Conservation (phyloP, 2,329 filamentous ascomycete species). For the Cladosporium austrohemisphaericum region DNA sequence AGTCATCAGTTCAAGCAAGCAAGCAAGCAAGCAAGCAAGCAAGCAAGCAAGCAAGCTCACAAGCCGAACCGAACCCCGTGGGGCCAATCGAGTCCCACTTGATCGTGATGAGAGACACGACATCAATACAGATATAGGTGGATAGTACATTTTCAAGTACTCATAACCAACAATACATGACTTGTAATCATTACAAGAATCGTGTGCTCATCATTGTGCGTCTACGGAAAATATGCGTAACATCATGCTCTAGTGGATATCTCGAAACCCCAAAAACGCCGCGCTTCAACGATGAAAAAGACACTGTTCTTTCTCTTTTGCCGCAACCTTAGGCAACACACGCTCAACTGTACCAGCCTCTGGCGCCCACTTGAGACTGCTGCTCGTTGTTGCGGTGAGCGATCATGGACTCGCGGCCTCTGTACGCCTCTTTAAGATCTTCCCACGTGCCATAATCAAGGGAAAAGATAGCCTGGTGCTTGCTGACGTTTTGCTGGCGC, state of each 20-base stretch:
- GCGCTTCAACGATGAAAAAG: constrained; percentile 4
- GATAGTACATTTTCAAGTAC: no score
- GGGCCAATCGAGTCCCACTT: no score
- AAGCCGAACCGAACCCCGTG: not conserved
- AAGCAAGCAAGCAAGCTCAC: not conserved
- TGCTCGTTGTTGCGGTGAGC: constrained; percentile 66
- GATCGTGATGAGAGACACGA: no score
- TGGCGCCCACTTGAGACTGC: constrained; percentile 50
- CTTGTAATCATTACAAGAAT: not conserved
- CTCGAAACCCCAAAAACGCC: constrained; percentile 11
- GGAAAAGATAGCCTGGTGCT: constrained; percentile 80
- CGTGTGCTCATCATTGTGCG: not conserved
- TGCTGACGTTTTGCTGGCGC: constrained; percentile 53
- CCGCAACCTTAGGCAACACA: not conserved
- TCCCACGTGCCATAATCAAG: constrained; percentile 84
- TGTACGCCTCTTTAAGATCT: constrained; percentile 69
- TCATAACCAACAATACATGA: not conserved
- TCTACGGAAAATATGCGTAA: not conserved
- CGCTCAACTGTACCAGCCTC: constrained; percentile 62
- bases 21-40: no score
- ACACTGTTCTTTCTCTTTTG: not conserved
- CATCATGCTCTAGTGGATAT: constrained; percentile 14
- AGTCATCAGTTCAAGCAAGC: no score
- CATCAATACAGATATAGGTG: no score
- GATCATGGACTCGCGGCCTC: constrained; percentile 78